Evolutionary conservation across 2,329 filamentous ascomycete species (phyloP).

Genomic region (Fusarium nelsonii): DNA sequence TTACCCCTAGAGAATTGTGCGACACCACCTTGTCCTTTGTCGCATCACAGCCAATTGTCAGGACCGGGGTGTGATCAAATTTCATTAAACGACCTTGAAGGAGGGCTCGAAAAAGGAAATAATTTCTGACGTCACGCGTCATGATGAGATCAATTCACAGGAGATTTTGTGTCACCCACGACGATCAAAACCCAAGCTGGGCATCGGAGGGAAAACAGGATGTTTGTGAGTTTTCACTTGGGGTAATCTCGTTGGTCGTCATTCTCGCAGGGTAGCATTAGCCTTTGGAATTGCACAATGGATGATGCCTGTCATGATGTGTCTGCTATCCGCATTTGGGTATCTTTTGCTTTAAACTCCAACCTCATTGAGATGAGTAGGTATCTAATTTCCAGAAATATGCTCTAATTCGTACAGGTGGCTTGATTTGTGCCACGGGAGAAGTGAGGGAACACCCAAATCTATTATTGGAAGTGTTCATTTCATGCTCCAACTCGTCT

Average conservation of each 20-base stretch:
- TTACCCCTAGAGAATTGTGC: constrained; percentile 2
- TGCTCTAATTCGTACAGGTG: constrained; percentile 40
- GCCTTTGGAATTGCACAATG: constrained; percentile 10
- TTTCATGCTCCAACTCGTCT: constrained; percentile 18
- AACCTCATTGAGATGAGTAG: constrained; percentile 49
- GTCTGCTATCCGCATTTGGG: constrained; percentile 38
- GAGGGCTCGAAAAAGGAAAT: neutral
- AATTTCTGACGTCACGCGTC: constrained; percentile 40
- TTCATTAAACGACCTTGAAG: constrained; percentile 14
- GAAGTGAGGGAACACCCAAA: constrained; percentile 28
- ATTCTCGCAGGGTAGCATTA: constrained; percentile 13
- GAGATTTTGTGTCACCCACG: constrained; percentile 21
- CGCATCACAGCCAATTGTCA: constrained; percentile 4
- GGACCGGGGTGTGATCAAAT: neutral
- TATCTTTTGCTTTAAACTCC: constrained; percentile 36
- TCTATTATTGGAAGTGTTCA: constrained; percentile 20
- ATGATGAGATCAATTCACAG: constrained; percentile 40
- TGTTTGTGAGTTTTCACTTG: neutral
- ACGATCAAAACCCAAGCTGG: constrained; percentile 27
- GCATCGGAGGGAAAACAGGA: constrained; percentile 2
- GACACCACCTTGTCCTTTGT: constrained; percentile 13
- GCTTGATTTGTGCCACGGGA: constrained; percentile 25
- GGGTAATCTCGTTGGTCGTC: constrained; percentile 19
- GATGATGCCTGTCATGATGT: constrained; percentile 20
- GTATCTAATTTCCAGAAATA: constrained; percentile 36